A percentile compares a stretch with the other conserved stretches of the same genome.
These are phyloP conservation scores for Themeda triandra DNA, from an alignment of 176 grass and related monocot species.

Conservation along the genomic window DNA sequence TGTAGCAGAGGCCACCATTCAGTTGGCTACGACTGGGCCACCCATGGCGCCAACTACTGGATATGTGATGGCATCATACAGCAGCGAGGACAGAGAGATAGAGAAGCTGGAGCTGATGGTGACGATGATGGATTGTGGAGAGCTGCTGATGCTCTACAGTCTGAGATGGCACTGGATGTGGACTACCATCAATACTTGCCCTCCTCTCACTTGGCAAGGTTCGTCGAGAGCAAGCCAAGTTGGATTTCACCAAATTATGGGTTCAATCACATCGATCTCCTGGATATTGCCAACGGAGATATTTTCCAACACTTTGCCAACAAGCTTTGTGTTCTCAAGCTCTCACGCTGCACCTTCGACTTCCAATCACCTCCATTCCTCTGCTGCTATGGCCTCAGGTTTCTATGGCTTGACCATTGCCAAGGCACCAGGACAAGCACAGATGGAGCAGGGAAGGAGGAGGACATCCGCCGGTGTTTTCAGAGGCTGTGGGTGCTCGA, in stretches of 20 bases:
- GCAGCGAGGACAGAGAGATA: neutral
- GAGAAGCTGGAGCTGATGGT: no score
- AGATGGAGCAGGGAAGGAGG: neutral
- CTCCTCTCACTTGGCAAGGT: neutral
- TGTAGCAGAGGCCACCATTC: accelerated
- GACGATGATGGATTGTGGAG: neutral
- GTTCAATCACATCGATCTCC: no score
- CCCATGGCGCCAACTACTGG: neutral
- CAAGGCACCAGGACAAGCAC: neutral
- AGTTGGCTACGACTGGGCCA: neutral
- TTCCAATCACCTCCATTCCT: neutral
- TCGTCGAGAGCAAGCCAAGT: accelerated
- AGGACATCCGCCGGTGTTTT: neutral
- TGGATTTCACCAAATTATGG: neutral
- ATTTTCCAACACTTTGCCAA: neutral
- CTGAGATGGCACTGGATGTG: neutral
- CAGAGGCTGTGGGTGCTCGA: conserved; percentile 16
- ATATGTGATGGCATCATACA: neutral
- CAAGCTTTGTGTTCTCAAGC: neutral
- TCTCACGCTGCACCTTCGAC: neutral
- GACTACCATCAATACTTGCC: neutral
- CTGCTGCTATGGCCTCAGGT: neutral
- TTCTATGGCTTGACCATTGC: neutral
- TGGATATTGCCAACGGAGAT: neutral
- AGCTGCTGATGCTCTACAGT: neutral